phyloP scores from a whole-genome alignment of 2,329 filamentous ascomycete species.

The Reticulascus tulasneorum region DNA sequence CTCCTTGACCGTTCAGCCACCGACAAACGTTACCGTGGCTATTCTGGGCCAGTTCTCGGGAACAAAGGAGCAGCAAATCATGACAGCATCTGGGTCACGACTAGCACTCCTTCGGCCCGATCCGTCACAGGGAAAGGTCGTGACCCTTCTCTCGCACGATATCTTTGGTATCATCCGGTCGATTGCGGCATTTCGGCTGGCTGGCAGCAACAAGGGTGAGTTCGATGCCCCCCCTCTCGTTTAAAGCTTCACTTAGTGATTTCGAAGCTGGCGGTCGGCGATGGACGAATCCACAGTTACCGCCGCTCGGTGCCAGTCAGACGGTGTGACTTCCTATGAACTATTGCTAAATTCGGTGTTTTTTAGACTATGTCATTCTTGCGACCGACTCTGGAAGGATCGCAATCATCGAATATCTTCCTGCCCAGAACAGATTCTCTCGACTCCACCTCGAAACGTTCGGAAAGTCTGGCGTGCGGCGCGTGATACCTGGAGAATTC shows the following conservation, averaged over 20 bases:
- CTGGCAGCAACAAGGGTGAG: conserved; percentile 95
- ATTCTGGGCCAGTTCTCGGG: conserved; percentile 93
- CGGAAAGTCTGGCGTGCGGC: conserved; percentile 90
- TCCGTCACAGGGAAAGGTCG: conserved; percentile 78
- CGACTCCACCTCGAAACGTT: conserved; percentile 95
- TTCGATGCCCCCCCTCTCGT: conserved; percentile 31
- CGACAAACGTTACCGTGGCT: conserved; percentile 84
- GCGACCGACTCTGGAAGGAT: conserved; percentile 95
- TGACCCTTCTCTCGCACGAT: conserved; percentile 84
- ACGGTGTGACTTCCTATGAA: conserved; percentile 9
- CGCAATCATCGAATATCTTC: conserved; percentile 87
- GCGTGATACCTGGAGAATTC: conserved; percentile 94
- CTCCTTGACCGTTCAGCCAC: conserved; percentile 90
- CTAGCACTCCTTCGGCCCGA: conserved; percentile 85
- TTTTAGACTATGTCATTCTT: conserved; percentile 88
- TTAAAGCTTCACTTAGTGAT: conserved; percentile 66
- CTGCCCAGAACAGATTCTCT: conserved; percentile 80
- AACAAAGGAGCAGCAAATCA: conserved; percentile 95
- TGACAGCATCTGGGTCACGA: conserved; percentile 87
- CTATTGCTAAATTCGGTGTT: conserved; percentile 13
- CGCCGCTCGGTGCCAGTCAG: conserved; percentile 2
- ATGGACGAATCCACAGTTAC: conserved; percentile 1
- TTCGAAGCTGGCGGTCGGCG: conserved; percentile 14
- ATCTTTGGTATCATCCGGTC: conserved; percentile 93
- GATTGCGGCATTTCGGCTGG: conserved; percentile 83